These are phyloP conservation scores for Quercus agrifolia DNA, from an alignment of 306 rosid species.

Conservation along the genomic window DNA sequence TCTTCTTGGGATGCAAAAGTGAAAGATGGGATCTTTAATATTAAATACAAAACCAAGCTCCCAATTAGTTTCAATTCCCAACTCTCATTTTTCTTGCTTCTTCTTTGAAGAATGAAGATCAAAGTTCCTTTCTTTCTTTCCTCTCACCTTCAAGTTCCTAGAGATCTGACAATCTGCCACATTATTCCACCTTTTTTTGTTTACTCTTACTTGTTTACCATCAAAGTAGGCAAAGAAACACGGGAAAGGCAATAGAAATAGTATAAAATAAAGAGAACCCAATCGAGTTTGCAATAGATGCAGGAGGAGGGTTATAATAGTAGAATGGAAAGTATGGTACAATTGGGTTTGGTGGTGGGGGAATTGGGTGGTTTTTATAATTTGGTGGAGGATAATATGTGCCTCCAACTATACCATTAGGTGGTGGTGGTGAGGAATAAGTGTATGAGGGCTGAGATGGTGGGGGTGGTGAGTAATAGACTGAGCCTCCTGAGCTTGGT, in stretches of 20 bases:
- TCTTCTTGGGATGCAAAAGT: not conserved
- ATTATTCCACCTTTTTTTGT: conserved; percentile 28
- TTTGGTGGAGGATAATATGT: conserved; percentile 64
- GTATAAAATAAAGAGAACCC: conserved; percentile 6
- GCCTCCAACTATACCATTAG: conserved; percentile 27
- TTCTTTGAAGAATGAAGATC: conserved; percentile 4
- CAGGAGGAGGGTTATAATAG: conserved; percentile 67
- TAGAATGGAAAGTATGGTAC: conserved; percentile 90
- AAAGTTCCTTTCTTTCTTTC: not conserved
- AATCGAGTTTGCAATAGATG: conserved; percentile 32
- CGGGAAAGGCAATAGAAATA: conserved; percentile 15
- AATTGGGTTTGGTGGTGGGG: conserved; percentile 98
- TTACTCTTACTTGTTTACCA: not conserved
- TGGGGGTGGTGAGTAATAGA: conserved; percentile 71
- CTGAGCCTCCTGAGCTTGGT: conserved; percentile 35
- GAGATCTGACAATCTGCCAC: conserved; percentile 63
- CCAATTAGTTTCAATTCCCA: not conserved
- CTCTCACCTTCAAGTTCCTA: conserved; percentile 25
- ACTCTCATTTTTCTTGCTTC: not conserved
- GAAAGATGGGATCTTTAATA: too few species aligned
- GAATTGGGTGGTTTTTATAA: conserved; percentile 48
- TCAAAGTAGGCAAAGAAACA: conserved; percentile 37
- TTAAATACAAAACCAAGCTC: not conserved
- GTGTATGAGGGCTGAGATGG: conserved; percentile 45
- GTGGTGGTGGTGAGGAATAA: conserved; percentile 45